These are phyloP conservation scores for Myriosclerotinia scirpicola DNA, from an alignment of 2,329 filamentous ascomycete genomes.

Conservation along the genomic window DNA sequence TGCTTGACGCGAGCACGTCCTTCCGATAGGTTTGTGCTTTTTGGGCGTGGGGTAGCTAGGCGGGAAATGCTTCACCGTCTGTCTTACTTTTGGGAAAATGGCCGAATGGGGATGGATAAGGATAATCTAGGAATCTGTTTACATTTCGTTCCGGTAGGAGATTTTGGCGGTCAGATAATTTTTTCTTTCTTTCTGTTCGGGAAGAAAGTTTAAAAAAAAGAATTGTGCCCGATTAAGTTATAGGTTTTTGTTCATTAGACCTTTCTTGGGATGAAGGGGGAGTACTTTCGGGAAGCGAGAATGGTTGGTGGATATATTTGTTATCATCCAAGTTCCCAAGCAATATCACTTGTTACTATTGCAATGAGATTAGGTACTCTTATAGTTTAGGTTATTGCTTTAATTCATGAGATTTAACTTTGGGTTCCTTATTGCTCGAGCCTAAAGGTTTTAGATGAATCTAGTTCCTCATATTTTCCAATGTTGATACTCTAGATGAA, in stretches of 20 bases:
- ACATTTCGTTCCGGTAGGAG: not conserved
- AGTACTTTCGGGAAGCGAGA: not conserved
- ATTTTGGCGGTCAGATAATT: slow-evolving; percentile 5
- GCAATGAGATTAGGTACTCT: not conserved
- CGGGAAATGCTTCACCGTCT: slow-evolving; percentile 16
- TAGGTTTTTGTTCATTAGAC: not conserved
- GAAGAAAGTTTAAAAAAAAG: not conserved
- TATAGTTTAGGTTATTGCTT: not conserved
- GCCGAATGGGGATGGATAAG: not conserved
- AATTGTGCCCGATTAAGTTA: not conserved
- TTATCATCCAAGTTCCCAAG: not conserved
- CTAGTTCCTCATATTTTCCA: not conserved
- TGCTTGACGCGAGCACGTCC: not conserved
- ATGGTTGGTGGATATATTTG: slow-evolving; percentile 14
- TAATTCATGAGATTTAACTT: not conserved
- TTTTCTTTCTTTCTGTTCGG: not conserved
- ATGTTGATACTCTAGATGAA: not conserved
- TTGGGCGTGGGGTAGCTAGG: slow-evolving; percentile 7
- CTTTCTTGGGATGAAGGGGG: not conserved
- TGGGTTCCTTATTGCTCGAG: slow-evolving; percentile 4
- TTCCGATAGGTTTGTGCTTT: slow-evolving; percentile 16
- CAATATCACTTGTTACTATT: not conserved
- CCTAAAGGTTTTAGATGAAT: slow-evolving; percentile 2
- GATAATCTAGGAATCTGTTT: not conserved
- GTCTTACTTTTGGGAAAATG: not conserved